phyloP scores from a whole-genome alignment of 768 basidiomycete species.

The Leccinellum luteum region DNA sequence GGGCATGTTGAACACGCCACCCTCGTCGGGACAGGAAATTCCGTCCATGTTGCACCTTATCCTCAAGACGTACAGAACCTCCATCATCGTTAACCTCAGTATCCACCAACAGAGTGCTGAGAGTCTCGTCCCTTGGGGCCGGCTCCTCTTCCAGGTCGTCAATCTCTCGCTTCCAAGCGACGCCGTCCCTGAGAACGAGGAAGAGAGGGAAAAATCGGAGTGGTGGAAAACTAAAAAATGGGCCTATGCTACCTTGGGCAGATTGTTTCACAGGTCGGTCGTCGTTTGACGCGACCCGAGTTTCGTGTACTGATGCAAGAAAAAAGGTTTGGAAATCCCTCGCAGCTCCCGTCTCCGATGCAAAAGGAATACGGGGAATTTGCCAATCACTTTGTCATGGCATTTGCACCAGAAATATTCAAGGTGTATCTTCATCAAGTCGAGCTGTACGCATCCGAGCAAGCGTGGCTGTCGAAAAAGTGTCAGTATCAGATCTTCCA shows the following conservation, averaged over 20 bases:
- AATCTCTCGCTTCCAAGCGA: conserved; percentile 65
- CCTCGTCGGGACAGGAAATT: conserved; percentile 61
- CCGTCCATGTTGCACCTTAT: conserved; percentile 84
- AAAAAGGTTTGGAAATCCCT: conserved; percentile 77
- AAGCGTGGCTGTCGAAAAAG: conserved; percentile 79
- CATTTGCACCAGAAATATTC: conserved; percentile 85
- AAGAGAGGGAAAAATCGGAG: conserved; percentile 72
- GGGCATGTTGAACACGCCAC: conserved; percentile 63
- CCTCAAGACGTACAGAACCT: conserved; percentile 82
- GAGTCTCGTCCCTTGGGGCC: conserved; percentile 85
- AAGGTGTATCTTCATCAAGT: conserved; percentile 67
- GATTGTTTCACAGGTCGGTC: conserved; percentile 69
- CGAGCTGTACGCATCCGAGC: conserved; percentile 69
- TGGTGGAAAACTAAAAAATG: conserved; percentile 97
- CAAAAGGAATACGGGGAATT: conserved; percentile 68
- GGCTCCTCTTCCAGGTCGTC: conserved; percentile 77
- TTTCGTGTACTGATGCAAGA: conserved; percentile 5
- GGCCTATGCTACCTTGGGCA: conserved; percentile 80
- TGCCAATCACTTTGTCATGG: conserved; percentile 70
- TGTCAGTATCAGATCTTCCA: conserved; percentile 80
- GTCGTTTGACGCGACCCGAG: background rate
- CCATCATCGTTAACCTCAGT: conserved; percentile 72
- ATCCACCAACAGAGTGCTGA: conserved; percentile 71
- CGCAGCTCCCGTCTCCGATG: conserved; percentile 75
- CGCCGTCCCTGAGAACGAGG: conserved; percentile 65